Evolutionary conservation across 495 filamentous ascomycete genomes (phyloP).

Genomic region (Penicillium roqueforti): DNA sequence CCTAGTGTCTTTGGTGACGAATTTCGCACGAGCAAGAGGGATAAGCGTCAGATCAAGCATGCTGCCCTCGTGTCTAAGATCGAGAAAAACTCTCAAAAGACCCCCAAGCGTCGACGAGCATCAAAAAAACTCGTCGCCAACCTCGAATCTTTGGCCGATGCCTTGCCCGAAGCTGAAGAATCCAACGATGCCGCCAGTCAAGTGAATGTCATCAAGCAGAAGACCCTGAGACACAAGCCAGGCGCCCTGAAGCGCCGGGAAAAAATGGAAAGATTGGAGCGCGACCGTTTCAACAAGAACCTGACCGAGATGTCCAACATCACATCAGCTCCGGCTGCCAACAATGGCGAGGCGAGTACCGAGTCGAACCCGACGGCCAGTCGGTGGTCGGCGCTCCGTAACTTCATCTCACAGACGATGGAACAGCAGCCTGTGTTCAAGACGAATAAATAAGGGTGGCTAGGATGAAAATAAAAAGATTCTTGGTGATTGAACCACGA

Average conservation of each 20-base stretch:
- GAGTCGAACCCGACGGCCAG: slow-evolving; percentile 44
- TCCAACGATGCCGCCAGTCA: slow-evolving; percentile 34
- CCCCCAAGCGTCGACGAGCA: slow-evolving; percentile 59
- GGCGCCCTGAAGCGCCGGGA: slow-evolving; percentile 83
- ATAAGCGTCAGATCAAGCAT: slow-evolving; percentile 74
- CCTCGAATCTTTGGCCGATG: slow-evolving; percentile 71
- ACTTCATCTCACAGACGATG: slow-evolving; percentile 68
- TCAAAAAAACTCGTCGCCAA: slow-evolving; percentile 73
- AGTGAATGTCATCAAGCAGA: slow-evolving; percentile 55
- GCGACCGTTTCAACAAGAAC: slow-evolving; percentile 76
- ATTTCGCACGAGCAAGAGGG: slow-evolving; percentile 65
- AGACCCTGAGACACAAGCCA: slow-evolving; percentile 65
- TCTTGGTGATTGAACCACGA: background rate
- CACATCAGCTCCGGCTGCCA: slow-evolving; percentile 15
- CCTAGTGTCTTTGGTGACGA: slow-evolving; percentile 34
- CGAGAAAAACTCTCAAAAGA: slow-evolving; percentile 52
- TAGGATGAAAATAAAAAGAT: background rate
- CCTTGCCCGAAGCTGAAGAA: slow-evolving; percentile 56
- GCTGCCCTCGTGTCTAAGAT: slow-evolving; percentile 70
- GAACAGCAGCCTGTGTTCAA: slow-evolving; percentile 66
- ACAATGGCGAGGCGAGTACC: slow-evolving; percentile 10
- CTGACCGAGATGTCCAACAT: slow-evolving; percentile 58
- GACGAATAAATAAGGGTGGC: slow-evolving; percentile 26
- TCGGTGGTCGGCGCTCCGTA: slow-evolving; percentile 65
- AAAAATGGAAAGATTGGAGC: slow-evolving; percentile 69